phyloP scores from a whole-genome alignment of 2,329 filamentous ascomycete genomes.

The Monosporascus sp. region DNA sequence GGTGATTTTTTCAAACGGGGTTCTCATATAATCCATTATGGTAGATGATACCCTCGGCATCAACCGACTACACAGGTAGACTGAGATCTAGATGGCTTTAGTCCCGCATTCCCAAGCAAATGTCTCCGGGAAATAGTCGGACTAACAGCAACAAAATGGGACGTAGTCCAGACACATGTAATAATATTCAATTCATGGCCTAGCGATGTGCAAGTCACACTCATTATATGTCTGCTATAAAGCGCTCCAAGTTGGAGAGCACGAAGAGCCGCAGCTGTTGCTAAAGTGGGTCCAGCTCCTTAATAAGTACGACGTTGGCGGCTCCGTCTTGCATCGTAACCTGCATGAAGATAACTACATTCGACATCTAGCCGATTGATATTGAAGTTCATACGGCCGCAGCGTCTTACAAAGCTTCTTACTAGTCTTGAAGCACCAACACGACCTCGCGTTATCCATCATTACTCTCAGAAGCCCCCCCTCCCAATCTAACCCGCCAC shows the following conservation, averaged over 20 bases:
- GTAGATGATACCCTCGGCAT: conserved; percentile 23
- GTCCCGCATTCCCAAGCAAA: not conserved
- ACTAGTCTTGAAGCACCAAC: not conserved
- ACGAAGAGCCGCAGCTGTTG: not conserved
- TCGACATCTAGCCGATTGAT: not conserved
- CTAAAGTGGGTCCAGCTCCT: not conserved
- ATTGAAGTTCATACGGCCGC: not conserved
- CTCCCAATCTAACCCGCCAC: not conserved
- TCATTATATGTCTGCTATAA: not conserved
- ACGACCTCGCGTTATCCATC: not conserved
- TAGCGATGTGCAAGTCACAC: no score
- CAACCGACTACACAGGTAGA: not conserved
- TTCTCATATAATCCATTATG: conserved; percentile 3
- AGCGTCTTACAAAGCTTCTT: no score
- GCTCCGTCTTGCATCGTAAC: not conserved
- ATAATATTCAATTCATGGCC: no score
- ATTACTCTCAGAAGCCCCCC: not conserved
- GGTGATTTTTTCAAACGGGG: conserved; percentile 1
- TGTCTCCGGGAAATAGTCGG: not conserved
- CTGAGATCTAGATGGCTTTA: conserved; percentile 6
- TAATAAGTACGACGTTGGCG: not conserved
- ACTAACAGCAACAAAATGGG: not conserved
- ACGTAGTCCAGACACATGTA: no score
- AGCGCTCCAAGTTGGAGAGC: not conserved
- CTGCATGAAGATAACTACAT: not conserved